A percentile compares a stretch with the other conserved stretches of the same genome.
Evolutionary conservation across 192 early-diverging fungal species (phyloP).

Genomic region (Irineochytrium annulatum): DNA sequence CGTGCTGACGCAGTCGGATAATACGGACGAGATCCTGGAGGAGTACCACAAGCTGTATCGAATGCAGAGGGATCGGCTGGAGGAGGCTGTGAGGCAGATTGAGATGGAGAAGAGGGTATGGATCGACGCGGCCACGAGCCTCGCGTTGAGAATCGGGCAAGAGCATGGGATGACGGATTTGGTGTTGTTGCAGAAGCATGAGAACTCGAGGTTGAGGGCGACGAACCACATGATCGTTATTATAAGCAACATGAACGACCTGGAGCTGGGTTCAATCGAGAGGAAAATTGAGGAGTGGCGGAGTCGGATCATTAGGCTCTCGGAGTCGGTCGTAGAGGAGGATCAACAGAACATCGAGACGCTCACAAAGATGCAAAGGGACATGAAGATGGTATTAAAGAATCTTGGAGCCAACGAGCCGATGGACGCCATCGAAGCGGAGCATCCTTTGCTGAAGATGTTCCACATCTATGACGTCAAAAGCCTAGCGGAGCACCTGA

Average conservation of each 20-base stretch:
- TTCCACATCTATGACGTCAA: constrained; percentile 48
- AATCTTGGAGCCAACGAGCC: constrained; percentile 40
- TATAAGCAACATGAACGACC: constrained; percentile 44
- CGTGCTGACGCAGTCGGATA: constrained; percentile 49
- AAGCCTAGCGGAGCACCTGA: constrained; percentile 36
- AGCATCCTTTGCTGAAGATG: constrained; percentile 46
- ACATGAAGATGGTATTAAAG: constrained; percentile 48
- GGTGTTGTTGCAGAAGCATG: constrained; percentile 44
- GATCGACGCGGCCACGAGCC: constrained; percentile 52
- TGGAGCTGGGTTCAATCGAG: constrained; percentile 44
- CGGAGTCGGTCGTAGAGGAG: constrained; percentile 54
- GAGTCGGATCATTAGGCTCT: constrained; percentile 37
- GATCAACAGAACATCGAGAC: constrained; percentile 48
- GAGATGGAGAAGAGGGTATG: constrained; percentile 58
- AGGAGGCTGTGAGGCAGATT: constrained; percentile 40
- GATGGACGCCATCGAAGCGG: constrained; percentile 32
- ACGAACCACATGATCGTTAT: constrained; percentile 51
- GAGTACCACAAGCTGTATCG: constrained; percentile 59
- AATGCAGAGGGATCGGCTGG: constrained; percentile 53
- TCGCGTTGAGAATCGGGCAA: constrained; percentile 52
- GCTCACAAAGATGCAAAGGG: constrained; percentile 44
- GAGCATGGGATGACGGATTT: constrained; percentile 53
- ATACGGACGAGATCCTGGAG: constrained; percentile 52
- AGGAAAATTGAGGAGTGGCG: constrained; percentile 53
- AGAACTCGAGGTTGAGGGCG: constrained; percentile 40